Base-by-base conservation (phyloP, 106 monocot genomes). In the Phalaenopsis equestris region DNA sequence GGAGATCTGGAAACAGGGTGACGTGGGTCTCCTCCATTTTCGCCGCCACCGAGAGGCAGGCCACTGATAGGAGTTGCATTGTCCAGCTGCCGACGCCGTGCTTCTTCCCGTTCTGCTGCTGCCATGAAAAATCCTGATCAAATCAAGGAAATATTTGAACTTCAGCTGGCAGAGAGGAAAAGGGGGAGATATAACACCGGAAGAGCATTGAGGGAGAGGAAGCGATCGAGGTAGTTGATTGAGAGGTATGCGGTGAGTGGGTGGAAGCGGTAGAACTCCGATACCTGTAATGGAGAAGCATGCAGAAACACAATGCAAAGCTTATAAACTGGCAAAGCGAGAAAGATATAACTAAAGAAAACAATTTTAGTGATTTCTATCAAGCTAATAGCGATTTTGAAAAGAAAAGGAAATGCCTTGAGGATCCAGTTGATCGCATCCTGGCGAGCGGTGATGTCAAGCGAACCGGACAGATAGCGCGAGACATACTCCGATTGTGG, bases 221-320 rank as follows among this genome's bases (percentile, higher is more conserved):
- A 95, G 77, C 90, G 87, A 75, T 95, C 90, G 81, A 96, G 79
- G 84, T 93, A 96, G 88, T 85, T 93, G 76, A 96, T 86, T 67
- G 93, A 79, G 81, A 96, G 89, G 67, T 47, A 86, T 7, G 80
- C 79, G 37, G 95, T 95, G 41, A 83, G 84, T 43, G 92, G 87
- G 5, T 83, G 82, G 82, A 95, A 95, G 4, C 82, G 76, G 77
- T 85, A 89, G 58, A 89, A 81, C 55, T 80, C 90, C 78, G 77
- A 79, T 16, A 92, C 88, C 90, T 92, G 83, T 23, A 8, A 7
- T 1, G 48, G 9, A 19, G 72, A 79, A 61, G 7, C 30, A 30
- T 30, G 30, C 14, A 74, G 9, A 14, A n/a, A 10, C 52, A 12
- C 52, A 2, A 19, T 18, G 41, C n/a, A 78, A 6, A 80, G 30